Percentiles rank a stretch among this genome's conserved stretches.
phyloP scores from a whole-genome alignment of 176 grass and related monocot species.

The Oryza officinalis region DNA sequence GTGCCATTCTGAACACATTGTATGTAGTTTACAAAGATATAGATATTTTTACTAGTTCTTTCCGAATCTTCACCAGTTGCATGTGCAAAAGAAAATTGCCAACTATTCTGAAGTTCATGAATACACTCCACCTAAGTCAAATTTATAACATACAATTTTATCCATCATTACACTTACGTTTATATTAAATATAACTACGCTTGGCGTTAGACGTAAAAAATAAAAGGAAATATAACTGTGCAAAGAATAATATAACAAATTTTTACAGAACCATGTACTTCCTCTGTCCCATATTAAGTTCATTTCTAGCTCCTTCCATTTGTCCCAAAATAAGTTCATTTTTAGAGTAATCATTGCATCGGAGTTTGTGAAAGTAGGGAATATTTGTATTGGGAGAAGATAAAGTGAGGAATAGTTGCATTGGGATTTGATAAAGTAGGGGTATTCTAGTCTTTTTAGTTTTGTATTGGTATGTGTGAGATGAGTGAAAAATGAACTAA shows the following conservation, averaged over 20 bases:
- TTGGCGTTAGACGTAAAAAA: neutral
- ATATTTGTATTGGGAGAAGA: no score
- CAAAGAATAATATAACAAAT: neutral
- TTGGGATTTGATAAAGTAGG: no score
- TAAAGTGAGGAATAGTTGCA: no score
- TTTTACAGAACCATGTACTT: neutral
- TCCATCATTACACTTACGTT: neutral
- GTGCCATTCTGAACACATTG: slow-evolving; percentile 25
- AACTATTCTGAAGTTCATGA: neutral
- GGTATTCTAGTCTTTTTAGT: no score
- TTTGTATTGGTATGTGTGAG: no score
- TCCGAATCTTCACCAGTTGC: neutral
- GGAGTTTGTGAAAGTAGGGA: no score
- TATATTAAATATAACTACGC: neutral
- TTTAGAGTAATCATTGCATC: no score
- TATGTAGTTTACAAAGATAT: neutral
- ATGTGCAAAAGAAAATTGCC: neutral
- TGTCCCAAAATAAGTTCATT: no score
- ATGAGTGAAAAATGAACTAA: no score
- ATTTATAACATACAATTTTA: slow-evolving; percentile 3
- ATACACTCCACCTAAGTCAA: neutral
- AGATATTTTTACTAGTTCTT: neutral
- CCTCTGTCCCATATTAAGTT: no score
- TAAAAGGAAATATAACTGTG: neutral
- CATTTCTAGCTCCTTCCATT: no score